phyloP scores from a whole-genome alignment of 345 rosid genomes.

The Dipteronia dyeriana region DNA sequence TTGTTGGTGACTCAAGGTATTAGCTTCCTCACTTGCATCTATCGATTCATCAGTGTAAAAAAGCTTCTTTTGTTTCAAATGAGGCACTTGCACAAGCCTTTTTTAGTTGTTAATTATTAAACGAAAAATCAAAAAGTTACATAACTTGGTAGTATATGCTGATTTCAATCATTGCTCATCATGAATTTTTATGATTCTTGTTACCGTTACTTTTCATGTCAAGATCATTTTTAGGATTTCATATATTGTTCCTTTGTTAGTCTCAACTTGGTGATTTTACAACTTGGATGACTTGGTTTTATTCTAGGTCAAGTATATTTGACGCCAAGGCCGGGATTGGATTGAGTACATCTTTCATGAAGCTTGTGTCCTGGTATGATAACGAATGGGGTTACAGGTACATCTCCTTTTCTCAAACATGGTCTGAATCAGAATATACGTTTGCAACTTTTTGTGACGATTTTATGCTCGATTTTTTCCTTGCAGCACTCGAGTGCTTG shows the following conservation, averaged over 20 bases:
- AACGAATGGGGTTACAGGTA: conserved; percentile 99
- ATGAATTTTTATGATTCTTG: not conserved
- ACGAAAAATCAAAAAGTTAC: too few relatives aligned
- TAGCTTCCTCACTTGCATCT: not conserved
- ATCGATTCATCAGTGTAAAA: not conserved
- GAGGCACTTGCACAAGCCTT: not conserved
- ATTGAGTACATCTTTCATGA: conserved; percentile 74
- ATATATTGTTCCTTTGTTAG: too few relatives aligned
- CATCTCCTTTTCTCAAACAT: not conserved
- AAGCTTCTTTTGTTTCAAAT: not conserved
- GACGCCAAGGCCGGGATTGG: conserved; percentile 99
- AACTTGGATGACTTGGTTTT: conserved; percentile 5
- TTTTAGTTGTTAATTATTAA: too few relatives aligned
- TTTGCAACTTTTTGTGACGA: not conserved
- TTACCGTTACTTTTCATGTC: too few relatives aligned
- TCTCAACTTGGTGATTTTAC: not conserved
- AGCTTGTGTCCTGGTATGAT: conserved; percentile 95
- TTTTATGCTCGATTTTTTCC: conserved; percentile 15
- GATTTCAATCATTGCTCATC: not conserved
- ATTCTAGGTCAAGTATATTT: conserved; percentile 90
- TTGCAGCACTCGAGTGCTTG: conserved; percentile 93
- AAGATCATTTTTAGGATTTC: too few relatives aligned
- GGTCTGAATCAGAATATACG: not conserved
- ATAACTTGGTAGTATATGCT: too few relatives aligned
- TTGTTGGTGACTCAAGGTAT: conserved; percentile 90